Evolutionary conservation across 1,284 basidiomycete species (phyloP), one percentile per base, ranked within the genome.

Genomic region (Trametes versicolor): DNA sequence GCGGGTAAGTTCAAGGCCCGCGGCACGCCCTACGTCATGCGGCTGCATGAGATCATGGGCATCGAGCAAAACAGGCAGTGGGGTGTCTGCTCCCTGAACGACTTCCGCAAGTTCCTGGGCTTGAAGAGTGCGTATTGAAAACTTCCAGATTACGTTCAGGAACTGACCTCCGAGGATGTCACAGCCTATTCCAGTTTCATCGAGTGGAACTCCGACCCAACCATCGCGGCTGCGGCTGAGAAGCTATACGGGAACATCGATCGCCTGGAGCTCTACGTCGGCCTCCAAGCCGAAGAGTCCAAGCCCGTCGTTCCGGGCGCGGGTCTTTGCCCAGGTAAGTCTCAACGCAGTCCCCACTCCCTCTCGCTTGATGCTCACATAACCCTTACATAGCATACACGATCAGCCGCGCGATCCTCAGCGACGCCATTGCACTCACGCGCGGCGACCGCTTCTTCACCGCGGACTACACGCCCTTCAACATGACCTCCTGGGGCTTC

Each of bases 401-500:
- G 9, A 88, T 94, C 73, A 91, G 90, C 71, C 87, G 95, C 45
- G 95, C 94, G 17, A 97, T 97, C 72, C 86, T 97, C 43, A 88
- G 89, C 69, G 95, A 96, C 74, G 94, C 94, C n/a, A 92, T 94
- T 61, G 89, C 92, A 5, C 85, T 96, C 56, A 93, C 91, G 51
- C 90, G 94, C 63, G 89, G 93, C 32, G 94, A 96, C 72, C 85
- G 94, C 53, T 93, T 90, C 83, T 93, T 88, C 79, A 96, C 93
- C 0, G 82, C 89, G 39, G 94, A 96, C 74, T 92, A 87, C 75
- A 95, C 92, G 0, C 89, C 93, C 0, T 86, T 83, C 78, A 94
- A 94, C 74, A 75, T 95, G 73, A 96, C 94, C 2, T 79, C 89
- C 2, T 94, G 93, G 92, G 92, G 93, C 55, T 92, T 90, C 72